Conservation (phyloP, 2,329 filamentous ascomycete genomes). For the Xylariaceae sp. region DNA sequence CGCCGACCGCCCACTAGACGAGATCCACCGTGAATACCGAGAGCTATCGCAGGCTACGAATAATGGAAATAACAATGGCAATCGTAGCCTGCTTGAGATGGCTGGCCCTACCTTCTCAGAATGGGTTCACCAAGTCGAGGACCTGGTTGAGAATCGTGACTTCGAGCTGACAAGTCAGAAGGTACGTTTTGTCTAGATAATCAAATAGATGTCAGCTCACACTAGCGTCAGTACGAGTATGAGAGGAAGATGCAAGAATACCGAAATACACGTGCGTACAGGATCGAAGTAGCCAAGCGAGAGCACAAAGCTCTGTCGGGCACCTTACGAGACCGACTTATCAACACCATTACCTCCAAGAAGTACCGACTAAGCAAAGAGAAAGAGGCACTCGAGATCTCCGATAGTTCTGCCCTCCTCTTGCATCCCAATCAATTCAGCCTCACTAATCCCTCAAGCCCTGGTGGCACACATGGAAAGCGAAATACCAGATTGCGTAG, state of each 20-base stretch:
- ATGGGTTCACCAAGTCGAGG: slow-evolving; percentile 85
- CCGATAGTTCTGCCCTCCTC: slow-evolving; percentile 65
- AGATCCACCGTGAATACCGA: slow-evolving; percentile 47
- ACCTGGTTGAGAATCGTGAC: slow-evolving; percentile 85
- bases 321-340: slow-evolving; percentile 67
- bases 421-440: slow-evolving; percentile 71
- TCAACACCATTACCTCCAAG: slow-evolving; percentile 66
- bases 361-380: slow-evolving; percentile 66
- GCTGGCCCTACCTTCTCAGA: slow-evolving; percentile 84
- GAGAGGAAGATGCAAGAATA: slow-evolving; percentile 64
- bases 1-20: slow-evolving; percentile 51
- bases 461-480: slow-evolving; percentile 65
- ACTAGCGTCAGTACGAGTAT: slow-evolving; percentile 57
- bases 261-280: slow-evolving; percentile 62
- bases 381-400: slow-evolving; percentile 69
- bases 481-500: slow-evolving; percentile 64
- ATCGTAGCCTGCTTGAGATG: slow-evolving; percentile 66
- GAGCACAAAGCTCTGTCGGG: slow-evolving; percentile 62
- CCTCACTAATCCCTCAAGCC: slow-evolving; percentile 65
- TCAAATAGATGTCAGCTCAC: slow-evolving; percentile 19
- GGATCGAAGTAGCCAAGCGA: slow-evolving; percentile 63
- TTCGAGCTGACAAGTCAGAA: slow-evolving; percentile 78
- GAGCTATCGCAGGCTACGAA: slow-evolving; percentile 41
- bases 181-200: slow-evolving; percentile 52
- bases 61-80: slow-evolving; percentile 41